phyloP scores from a whole-genome alignment of 306 rosid genomes.

The Mucuna pruriens region DNA sequence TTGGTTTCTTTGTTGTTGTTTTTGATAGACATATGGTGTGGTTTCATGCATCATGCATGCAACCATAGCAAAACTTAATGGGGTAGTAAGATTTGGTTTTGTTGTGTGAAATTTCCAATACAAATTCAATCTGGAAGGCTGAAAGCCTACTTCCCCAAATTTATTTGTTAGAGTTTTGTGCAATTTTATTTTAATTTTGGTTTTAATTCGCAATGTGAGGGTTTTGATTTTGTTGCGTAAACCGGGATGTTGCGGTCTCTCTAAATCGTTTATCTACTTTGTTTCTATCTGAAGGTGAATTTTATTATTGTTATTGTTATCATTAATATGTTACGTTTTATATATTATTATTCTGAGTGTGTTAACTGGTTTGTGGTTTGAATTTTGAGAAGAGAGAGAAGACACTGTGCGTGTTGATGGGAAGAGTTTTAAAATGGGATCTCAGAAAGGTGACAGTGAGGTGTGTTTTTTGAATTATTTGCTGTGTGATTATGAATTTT shows the following conservation, averaged over 20 bases:
- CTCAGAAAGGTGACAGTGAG: conserved; percentile 59
- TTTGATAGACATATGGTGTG: not conserved
- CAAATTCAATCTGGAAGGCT: not conserved
- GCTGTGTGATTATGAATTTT: conserved; percentile 22
- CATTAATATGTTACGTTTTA: not conserved
- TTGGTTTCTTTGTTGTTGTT: not conserved
- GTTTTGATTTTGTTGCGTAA: conserved; percentile 19
- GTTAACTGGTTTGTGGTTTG: conserved; percentile 8
- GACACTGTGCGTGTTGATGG: conserved; percentile 42
- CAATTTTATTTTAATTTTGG: not conserved
- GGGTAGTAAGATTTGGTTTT: not conserved
- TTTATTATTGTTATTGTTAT: not conserved
- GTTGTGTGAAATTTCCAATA: not conserved
- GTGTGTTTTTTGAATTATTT: conserved; percentile 42
- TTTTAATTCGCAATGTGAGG: not conserved
- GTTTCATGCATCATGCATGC: not conserved
- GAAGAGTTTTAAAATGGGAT: conserved; percentile 36
- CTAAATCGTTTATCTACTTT: conserved; percentile 67
- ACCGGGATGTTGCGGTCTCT: conserved; percentile 66
- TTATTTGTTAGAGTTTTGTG: not conserved
- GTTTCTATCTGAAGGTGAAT: conserved; percentile 68
- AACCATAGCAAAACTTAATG: too few species aligned
- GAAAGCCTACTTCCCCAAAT: too few species aligned
- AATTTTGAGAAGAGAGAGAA: conserved; percentile 47
- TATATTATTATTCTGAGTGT: not conserved